phyloP scores from a whole-genome alignment of 805 yeast species.

The Debaryomyces castellii region DNA sequence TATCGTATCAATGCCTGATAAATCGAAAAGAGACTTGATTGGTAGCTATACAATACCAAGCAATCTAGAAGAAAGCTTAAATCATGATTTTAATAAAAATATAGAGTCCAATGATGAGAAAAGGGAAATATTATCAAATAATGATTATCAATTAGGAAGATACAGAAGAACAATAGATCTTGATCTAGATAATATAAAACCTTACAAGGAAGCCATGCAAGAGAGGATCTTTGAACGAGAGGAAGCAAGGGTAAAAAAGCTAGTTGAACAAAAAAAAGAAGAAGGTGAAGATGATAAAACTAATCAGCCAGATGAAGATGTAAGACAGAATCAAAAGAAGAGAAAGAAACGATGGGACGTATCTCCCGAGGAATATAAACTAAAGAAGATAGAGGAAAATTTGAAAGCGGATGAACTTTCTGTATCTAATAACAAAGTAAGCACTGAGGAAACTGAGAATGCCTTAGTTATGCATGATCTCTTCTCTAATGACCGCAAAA shows the following conservation, averaged over 20 bases:
- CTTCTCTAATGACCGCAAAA: conserved; percentile 10
- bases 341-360: conserved; percentile 49
- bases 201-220: conserved; percentile 45
- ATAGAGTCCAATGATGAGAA: conserved; percentile 14
- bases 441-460: no score
- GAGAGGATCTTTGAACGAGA: conserved; percentile 41
- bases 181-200: conserved; percentile 22
- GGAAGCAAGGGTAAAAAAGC: conserved; percentile 23
- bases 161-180: conserved; percentile 23
- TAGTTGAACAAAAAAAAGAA: conserved; percentile 18
- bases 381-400: background rate
- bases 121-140: conserved; percentile 16
- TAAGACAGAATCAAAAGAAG: conserved; percentile 10
- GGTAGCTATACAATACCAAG: conserved; percentile 33
- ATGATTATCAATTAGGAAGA: conserved; percentile 30
- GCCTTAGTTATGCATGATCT: background rate
- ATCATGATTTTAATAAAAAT: conserved; percentile 18
- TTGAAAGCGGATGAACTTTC: background rate
- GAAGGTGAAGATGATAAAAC: conserved; percentile 5
- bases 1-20: conserved; percentile 2
- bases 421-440: no score
- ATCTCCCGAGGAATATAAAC: conserved; percentile 30
- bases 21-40: conserved; percentile 18
- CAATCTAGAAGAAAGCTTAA: conserved; percentile 24
- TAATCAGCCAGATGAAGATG: background rate